Base-by-base conservation (phyloP, 139 green algal species). In the Tetratostichococcus sp. region DNA sequence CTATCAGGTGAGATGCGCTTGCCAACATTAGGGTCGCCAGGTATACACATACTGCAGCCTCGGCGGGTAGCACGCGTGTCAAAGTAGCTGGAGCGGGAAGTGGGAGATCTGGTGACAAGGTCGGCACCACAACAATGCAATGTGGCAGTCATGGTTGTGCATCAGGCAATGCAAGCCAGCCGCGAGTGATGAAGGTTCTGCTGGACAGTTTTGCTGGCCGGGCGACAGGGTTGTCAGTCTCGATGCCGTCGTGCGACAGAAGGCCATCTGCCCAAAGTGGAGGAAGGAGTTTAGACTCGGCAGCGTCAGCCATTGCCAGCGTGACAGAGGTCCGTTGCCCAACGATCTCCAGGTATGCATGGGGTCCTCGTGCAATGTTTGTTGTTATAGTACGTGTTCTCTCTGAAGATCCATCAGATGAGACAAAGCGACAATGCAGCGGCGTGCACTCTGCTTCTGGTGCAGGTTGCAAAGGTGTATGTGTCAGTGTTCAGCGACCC, bases 21-120 rank as follows among this genome's bases (percentile, higher is more conserved):
- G n/a, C n/a, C n/a, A n/a, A n/a, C n/a, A n/a, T n/a, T n/a, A n/a
- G n/a, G n/a, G n/a, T 33, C 30, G 16, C 28, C 30, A 69, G 1
- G 11, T 21, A 30, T 66, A 42, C 0, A 8, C 28, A 50, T n/a
- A n/a, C n/a, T n/a, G n/a, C 92, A 0, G 65, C 92, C 92, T 0
- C 83, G 94, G 30, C 82, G 94, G n/a, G 86, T 97, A 23, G 89
- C 91, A 14, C 88, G 86, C 57, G 94, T 98, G 6, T 74, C 92
- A 30, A 92, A 90, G 75, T 86, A 96, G 79, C 92, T 98, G 43
- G 90, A 96, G 75, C 79, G 94, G 0, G 93, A 98, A 75, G 81
- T 98, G 19, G 83, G 86, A 66, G 85, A 85, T 71, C 84, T 98
- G 42, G 72, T 23, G 87, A 90, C 71, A 77, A 80, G 69, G 74